phyloP scores from a whole-genome alignment of 2,329 filamentous ascomycete species.

The Myotisia sp. region DNA sequence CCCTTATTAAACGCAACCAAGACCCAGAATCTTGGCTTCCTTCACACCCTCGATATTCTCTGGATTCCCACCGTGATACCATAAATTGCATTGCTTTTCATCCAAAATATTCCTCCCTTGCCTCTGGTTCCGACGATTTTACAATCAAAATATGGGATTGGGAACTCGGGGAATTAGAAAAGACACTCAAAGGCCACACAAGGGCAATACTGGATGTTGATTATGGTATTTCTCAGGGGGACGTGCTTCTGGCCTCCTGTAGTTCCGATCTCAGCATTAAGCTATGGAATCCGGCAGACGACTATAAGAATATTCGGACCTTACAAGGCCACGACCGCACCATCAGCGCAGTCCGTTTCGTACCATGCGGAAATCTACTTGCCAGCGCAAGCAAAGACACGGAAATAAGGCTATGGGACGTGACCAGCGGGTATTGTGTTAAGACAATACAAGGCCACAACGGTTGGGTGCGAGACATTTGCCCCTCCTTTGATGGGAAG shows the following conservation, averaged over 20 bases:
- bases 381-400: constrained; percentile 78
- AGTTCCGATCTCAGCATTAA: constrained; percentile 87
- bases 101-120: constrained; percentile 76
- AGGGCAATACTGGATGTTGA: constrained; percentile 79
- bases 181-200: constrained; percentile 84
- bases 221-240: constrained; percentile 71
- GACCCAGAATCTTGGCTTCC: constrained; percentile 81
- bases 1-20: constrained; percentile 63
- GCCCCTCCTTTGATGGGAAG: constrained; percentile 66
- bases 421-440: constrained; percentile 81
- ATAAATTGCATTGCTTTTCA: constrained; percentile 87
- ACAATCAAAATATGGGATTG: constrained; percentile 98
- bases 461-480: constrained; percentile 84
- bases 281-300: constrained; percentile 80
- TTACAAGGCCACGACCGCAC: constrained; percentile 85
- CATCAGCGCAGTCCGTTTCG: constrained; percentile 75
- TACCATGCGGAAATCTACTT: constrained; percentile 72
- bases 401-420: constrained; percentile 79
- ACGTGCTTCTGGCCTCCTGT: constrained; percentile 67
- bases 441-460: constrained; percentile 76
- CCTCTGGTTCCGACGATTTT: constrained; percentile 79
- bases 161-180: constrained; percentile 80
- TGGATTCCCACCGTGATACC: constrained; percentile 67
- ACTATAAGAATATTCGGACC: constrained; percentile 91
- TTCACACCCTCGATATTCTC: constrained; percentile 62